Base-by-base conservation (phyloP, 352 stramenopile species). In the Globisporangium iwayamae region DNA sequence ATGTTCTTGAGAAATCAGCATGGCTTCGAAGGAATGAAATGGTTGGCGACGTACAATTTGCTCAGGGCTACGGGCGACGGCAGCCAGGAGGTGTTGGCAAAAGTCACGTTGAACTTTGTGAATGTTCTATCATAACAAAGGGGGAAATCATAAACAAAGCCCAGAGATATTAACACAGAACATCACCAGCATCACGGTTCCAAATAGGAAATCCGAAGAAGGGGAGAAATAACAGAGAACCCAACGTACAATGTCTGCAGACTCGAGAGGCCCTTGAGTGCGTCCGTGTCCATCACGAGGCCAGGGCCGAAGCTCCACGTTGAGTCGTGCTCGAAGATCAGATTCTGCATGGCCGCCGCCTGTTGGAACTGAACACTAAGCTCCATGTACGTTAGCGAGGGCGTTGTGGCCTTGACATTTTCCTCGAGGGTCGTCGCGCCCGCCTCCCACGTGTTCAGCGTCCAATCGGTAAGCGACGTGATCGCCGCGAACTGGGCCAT, bases 21-120 rank as follows among this genome's bases (percentile, higher is more conserved):
- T 46, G 18, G 25, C 18, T 11, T 16, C 34, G 48, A n/a, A 11
- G 18, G 3, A 32, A 30, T n/a, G 14, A 45, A 14, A 41, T 18
- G 34, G 16, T 30, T 38, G 18, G 28, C 10, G 13, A 65, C 67
- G 63, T 70, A 85, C 72, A 87, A 51, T 58, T 81, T 63, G 22
- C 75, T 69, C 55, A 87, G 45, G 11, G 67, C 30, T 46, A 66
- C 59, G 13, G 56, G 56, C 0, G 65, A 8, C 1, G 75, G 68
- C 30, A 87, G 68, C 77, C 77, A 86, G 30, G 50, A 28, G 11
- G 45, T 53, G 53, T 75, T 66, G 16, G 72, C 59, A 48, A 87
- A 74, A 20, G 75, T 69, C 60, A 80, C 56, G 52, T 76, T 77
- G 60, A 87, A 73, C 18, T 73, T 69, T 30, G 65, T 54, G 32